Base-by-base conservation (phyloP, 257 asterid genomes). In the Nicotiana noctiflora region DNA sequence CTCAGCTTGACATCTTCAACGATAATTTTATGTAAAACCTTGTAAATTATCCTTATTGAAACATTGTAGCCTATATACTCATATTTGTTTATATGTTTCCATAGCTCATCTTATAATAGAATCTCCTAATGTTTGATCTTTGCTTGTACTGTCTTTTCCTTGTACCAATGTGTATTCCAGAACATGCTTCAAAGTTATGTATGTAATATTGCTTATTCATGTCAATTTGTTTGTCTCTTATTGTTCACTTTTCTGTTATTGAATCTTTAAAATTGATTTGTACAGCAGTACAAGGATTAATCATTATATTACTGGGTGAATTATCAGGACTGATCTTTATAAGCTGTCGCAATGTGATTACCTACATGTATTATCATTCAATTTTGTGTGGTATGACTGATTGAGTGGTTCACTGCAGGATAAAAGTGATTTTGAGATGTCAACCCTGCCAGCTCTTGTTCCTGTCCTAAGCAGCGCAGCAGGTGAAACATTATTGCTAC, bases 361-460 rank as follows among this genome's bases (percentile, higher is more conserved):
- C 25, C 60, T 72, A 23, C 60, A 49, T 72, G 40, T 72, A 14
- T 49, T 72, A 14, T 72, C 60, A 21, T 46, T 4, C 27, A 49
- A 8, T 49, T 72, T 72, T 23, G 78, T 72, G 78, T 15, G 7
- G 44, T 72, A 72, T 74, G 79, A 49, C 79, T 74, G 8, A 74
- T 74, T 49, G 79, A 74, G 79, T 74, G 79, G 21, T 72, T 44
- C 84, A 63, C 82, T 88, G 87, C 91, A 96, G 99, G 98, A 96
- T 83, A 96, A 90, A 93, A 89, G 81, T 83, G 99, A 96, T 89
- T 96, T 96, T 89, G 99, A 89, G 88, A 87, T 89, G 66, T 92
- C 98, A 52, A 96, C 98, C 79, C 88, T 96, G 18, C 99, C 99
- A 78, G 97, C 98, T 81, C 98, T 96, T 82, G 93, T 92, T 86